Evolutionary conservation across 345 rosid genomes (phyloP).

Genomic region (Schrenkiella parvula): DNA sequence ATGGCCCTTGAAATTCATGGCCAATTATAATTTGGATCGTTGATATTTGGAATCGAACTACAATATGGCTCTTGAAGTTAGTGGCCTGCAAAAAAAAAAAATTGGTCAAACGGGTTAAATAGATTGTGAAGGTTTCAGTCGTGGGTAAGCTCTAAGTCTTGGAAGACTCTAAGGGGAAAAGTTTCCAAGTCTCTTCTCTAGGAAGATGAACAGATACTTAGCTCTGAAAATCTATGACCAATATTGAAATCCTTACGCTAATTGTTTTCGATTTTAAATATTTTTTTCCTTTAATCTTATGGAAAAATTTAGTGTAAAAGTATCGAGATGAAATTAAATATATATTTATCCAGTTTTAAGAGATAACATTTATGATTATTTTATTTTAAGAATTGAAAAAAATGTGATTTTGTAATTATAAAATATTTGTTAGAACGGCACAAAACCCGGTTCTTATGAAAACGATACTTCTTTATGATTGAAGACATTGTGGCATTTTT

Average conservation of each 20-base stretch:
- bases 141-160: neutral
- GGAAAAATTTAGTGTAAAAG: too few relatives aligned
- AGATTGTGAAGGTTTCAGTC: neutral
- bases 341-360: too few relatives aligned
- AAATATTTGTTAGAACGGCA: too few relatives aligned
- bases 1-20: neutral
- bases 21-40: neutral
- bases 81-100: neutral
- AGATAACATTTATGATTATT: too few relatives aligned
- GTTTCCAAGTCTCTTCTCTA: neutral
- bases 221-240: neutral
- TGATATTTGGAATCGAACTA: neutral
- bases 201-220: neutral
- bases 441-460: too few relatives aligned
- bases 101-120: neutral
- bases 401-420: too few relatives aligned
- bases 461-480: too few relatives aligned
- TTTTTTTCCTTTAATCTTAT: too few relatives aligned
- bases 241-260: neutral
- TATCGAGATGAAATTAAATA: too few relatives aligned
- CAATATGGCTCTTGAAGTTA: neutral
- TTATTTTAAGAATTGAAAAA: too few relatives aligned
- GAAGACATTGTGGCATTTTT: too few relatives aligned
- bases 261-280: too few relatives aligned
- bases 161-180: neutral